Conservation (phyloP, 2,329 filamentous ascomycete genomes). For the Sclerotinia nivalis region DNA sequence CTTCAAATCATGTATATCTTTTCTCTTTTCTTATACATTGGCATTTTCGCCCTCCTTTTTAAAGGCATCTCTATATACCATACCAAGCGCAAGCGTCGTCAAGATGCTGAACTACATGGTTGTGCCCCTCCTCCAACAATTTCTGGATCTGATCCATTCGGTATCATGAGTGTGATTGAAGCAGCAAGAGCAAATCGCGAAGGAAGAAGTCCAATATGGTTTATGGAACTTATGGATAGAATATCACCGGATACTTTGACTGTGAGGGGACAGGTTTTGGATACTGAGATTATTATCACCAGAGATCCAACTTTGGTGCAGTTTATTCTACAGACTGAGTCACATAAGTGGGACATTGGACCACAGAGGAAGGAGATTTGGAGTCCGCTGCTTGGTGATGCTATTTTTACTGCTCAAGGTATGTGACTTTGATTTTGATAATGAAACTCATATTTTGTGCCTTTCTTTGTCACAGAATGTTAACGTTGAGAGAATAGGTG, state of each 20-base stretch:
- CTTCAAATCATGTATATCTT: constrained; percentile 10
- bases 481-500: constrained; percentile 20
- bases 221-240: constrained; percentile 7
- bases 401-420: constrained; percentile 32
- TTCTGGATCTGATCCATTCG: neutral
- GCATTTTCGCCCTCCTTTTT: neutral
- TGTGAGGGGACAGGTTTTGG: constrained; percentile 2
- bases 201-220: constrained; percentile 7
- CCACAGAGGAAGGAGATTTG: constrained; percentile 41
- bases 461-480: neutral
- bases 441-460: neutral
- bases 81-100: neutral
- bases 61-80: neutral
- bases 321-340: constrained; percentile 3
- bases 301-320: constrained; percentile 9
- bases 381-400: constrained; percentile 35
- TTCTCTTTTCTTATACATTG: constrained; percentile 3
- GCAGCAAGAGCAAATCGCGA: neutral
- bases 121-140: neutral
- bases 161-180: neutral
- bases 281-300: constrained; percentile 11
- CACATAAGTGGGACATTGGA: constrained; percentile 42
- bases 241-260: neutral
- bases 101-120: neutral
- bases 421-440: neutral